Evolutionary conservation across 768 basidiomycete species (phyloP).

Genomic region (Polyporus arcularius): DNA sequence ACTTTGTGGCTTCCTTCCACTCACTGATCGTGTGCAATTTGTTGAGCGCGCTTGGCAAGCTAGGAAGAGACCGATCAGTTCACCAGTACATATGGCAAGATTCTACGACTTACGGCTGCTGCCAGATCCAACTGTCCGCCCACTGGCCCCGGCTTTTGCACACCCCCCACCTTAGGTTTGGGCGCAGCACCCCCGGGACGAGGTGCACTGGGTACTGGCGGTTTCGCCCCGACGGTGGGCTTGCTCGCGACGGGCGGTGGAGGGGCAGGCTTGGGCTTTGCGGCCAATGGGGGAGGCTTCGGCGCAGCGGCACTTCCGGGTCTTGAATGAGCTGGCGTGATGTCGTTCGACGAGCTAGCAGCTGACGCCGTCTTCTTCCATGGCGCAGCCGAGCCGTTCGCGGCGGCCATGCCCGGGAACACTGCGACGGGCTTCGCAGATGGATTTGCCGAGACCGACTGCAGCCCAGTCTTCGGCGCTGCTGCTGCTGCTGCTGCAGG

Average conservation of each 20-base stretch:
- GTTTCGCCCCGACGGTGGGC: constrained; percentile 56
- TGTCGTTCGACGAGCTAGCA: constrained; percentile 32
- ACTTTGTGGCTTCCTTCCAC: not conserved
- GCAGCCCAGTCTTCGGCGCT: constrained; percentile 35
- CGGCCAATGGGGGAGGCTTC: constrained; percentile 58
- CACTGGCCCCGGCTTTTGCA: constrained; percentile 42
- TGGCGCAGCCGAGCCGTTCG: constrained; percentile 69
- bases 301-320: constrained; percentile 50
- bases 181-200: constrained; percentile 45
- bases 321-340: constrained; percentile 48
- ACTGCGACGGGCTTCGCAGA: constrained; percentile 81
- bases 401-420: constrained; percentile 71
- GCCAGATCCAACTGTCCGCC: constrained; percentile 79
- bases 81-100: not conserved
- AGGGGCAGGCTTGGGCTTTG: constrained; percentile 65
- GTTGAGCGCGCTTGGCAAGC: constrained; percentile 80
- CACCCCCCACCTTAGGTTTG: constrained; percentile 42
- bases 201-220: constrained; percentile 60
- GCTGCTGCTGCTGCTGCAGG: constrained; percentile 32
- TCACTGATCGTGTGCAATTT: constrained; percentile 48
- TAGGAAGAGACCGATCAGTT: constrained; percentile 29
- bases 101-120: constrained; percentile 62
- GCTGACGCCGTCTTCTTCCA: constrained; percentile 60
- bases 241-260: constrained; percentile 55
- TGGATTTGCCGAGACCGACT: constrained; percentile 54